A percentile compares a stretch with the other conserved stretches of the same genome.
Conservation (phyloP, 2,329 filamentous ascomycete species). For the Cladophialophora chaetospira region DNA sequence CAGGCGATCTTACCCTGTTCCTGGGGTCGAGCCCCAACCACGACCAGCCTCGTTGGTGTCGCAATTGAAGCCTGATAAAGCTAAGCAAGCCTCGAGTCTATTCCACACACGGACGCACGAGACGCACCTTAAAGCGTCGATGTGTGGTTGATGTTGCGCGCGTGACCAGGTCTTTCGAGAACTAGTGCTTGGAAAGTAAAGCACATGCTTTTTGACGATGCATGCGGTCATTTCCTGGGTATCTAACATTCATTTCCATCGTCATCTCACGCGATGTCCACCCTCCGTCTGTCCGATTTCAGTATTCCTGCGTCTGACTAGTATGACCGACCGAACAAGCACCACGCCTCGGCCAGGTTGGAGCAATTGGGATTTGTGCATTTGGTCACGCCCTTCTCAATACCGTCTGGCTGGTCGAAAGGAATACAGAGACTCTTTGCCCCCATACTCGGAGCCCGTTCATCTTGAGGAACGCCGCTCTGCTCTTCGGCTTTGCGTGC, state of each 20-base stretch:
- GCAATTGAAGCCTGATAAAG: constrained; percentile 14
- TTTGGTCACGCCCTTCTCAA: constrained; percentile 79
- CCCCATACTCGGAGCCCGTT: constrained; percentile 72
- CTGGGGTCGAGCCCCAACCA: constrained; percentile 8
- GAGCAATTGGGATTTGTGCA: constrained; percentile 88
- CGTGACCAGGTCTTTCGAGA: neutral
- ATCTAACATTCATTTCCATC: neutral
- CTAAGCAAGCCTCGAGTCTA: constrained; percentile 17
- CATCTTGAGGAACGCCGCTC: constrained; percentile 71
- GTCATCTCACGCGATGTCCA: neutral
- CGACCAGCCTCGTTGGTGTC: constrained; percentile 1
- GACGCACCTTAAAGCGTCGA: neutral
- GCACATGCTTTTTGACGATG: no score
- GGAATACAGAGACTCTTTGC: constrained; percentile 77
- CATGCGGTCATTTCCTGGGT: no score
- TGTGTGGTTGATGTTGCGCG: neutral
- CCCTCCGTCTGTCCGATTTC: neutral
- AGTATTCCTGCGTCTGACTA: constrained; percentile 17
- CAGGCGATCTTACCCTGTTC: constrained; percentile 22
- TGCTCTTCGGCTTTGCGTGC: constrained; percentile 66
- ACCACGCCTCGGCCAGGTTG: constrained; percentile 77
- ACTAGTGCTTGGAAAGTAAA: no score
- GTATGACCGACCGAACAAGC: constrained; percentile 77
- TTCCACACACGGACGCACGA: constrained; percentile 7
- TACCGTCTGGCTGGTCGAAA: constrained; percentile 81